Evolutionary conservation across 2,329 filamentous ascomycete genomes (phyloP).

Genomic region (Lasiodiplodia gonubiensis): DNA sequence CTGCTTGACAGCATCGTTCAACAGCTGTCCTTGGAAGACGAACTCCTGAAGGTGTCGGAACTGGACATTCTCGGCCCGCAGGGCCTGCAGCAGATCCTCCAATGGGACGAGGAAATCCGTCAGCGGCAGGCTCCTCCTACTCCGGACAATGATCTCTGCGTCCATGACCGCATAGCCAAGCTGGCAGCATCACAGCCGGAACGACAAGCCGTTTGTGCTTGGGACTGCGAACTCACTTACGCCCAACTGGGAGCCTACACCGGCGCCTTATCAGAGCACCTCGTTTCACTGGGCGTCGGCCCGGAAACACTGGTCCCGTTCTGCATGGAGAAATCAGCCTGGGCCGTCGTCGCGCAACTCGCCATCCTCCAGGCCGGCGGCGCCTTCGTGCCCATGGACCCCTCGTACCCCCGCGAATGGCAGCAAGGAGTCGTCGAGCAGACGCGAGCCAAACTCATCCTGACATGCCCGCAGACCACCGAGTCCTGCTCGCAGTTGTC

Average conservation of each 20-base stretch:
- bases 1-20: conserved; percentile 29
- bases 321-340: conserved; percentile 48
- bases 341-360: conserved; percentile 45
- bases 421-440: neutral
- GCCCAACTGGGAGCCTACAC: conserved; percentile 38
- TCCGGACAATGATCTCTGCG: neutral
- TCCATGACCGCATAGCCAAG: neutral
- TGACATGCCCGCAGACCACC: neutral
- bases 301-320: conserved; percentile 44
- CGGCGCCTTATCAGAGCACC: conserved; percentile 39
- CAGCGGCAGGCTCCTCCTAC: neutral
- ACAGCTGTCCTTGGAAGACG: conserved; percentile 24
- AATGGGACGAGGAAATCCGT: conserved; percentile 8
- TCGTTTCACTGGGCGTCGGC: conserved; percentile 40
- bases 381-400: conserved; percentile 30
- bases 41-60: conserved; percentile 8
- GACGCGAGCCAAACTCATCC: neutral
- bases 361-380: conserved; percentile 45
- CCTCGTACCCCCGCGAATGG: conserved; percentile 23
- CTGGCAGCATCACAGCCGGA: conserved; percentile 31
- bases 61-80: conserved; percentile 29
- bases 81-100: conserved; percentile 22
- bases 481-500: neutral
- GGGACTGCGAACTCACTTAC: conserved; percentile 43
- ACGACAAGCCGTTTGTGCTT: conserved; percentile 40